Evolutionary conservation across 768 basidiomycete species (phyloP).

Genomic region (Phaffia australis): DNA sequence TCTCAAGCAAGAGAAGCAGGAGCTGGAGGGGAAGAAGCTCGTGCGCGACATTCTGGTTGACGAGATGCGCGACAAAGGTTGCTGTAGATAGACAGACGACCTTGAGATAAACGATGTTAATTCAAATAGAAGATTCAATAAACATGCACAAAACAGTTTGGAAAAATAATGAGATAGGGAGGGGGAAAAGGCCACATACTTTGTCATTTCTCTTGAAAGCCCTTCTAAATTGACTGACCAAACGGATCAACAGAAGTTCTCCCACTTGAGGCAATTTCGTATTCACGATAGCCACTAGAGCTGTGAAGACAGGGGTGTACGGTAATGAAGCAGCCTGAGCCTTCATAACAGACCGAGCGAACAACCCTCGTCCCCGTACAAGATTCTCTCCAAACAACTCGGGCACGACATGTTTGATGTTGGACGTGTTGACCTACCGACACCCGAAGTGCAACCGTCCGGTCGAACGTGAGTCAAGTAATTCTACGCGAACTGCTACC

Average conservation of each 20-base stretch:
- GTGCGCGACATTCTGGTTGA: slow-evolving; percentile 85
- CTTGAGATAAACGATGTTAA: slow-evolving; percentile 41
- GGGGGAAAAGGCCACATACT: slow-evolving; percentile 43
- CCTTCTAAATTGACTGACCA: slow-evolving; percentile 89
- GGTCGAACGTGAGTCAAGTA: not conserved
- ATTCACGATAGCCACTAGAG: slow-evolving; percentile 87
- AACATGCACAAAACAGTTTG: slow-evolving; percentile 6
- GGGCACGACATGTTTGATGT: slow-evolving; percentile 87
- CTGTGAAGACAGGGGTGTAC: slow-evolving; percentile 93
- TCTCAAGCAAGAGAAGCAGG: slow-evolving; percentile 85
- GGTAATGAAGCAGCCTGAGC: slow-evolving; percentile 94
- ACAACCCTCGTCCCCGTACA: slow-evolving; percentile 81
- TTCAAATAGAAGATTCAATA: not conserved
- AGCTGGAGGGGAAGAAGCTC: slow-evolving; percentile 92
- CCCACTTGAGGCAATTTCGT: slow-evolving; percentile 95
- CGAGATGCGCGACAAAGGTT: slow-evolving; percentile 72
- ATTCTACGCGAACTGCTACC: not conserved
- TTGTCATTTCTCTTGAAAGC: slow-evolving; percentile 97
- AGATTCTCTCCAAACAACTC: slow-evolving; percentile 90
- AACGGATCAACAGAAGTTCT: slow-evolving; percentile 72
- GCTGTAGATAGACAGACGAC: slow-evolving; percentile 87
- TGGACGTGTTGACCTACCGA: slow-evolving; percentile 66
- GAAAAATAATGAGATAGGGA: not conserved
- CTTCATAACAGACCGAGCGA: slow-evolving; percentile 91
- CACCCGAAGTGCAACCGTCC: not conserved